A percentile compares a stretch with the other conserved stretches of the same genome.
phyloP scores from a whole-genome alignment of 2,329 filamentous ascomycete genomes.

The Beauveria australis region DNA sequence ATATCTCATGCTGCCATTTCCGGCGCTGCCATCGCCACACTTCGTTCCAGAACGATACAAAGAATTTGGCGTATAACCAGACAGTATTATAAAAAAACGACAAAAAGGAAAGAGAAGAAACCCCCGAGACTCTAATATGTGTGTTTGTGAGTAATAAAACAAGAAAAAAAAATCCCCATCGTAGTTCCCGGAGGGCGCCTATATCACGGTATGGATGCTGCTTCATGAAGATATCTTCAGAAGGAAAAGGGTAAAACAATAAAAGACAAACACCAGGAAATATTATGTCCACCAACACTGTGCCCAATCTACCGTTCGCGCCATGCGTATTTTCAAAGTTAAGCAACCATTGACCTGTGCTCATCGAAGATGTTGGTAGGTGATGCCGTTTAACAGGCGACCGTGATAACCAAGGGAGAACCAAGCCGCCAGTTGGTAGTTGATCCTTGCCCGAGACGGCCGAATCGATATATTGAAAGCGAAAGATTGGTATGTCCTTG shows the following conservation, averaged over 20 bases:
- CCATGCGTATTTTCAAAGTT: slow-evolving; percentile 10
- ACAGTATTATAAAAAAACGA: slow-evolving; percentile 17
- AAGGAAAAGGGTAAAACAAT: slow-evolving; percentile 11
- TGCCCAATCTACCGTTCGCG: slow-evolving; percentile 16
- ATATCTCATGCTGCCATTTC: slow-evolving; percentile 1
- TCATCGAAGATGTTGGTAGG: background rate
- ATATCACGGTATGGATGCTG: background rate
- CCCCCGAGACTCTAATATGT: slow-evolving; percentile 24
- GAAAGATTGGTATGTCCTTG: slow-evolving; percentile 17
- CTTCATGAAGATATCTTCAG: background rate
- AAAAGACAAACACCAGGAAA: slow-evolving; percentile 11
- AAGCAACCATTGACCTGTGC: background rate
- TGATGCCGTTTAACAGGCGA: background rate
- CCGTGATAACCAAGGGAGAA: background rate
- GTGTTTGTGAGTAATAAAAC: slow-evolving; percentile 10
- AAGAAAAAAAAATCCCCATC: slow-evolving; percentile 19
- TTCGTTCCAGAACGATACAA: slow-evolving; percentile 10
- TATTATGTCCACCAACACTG: slow-evolving; percentile 14
- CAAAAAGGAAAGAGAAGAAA: slow-evolving; percentile 18
- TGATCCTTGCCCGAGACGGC: background rate
- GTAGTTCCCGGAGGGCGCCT: slow-evolving; percentile 16
- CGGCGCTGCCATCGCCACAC: background rate
- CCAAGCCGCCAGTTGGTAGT: background rate
- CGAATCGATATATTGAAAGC: background rate
- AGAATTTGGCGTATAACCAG: slow-evolving; percentile 10